A percentile compares a stretch with the other conserved stretches of the same genome.
Conservation (phyloP, 352 stramenopile genomes). For the Pythium aquatile region DNA sequence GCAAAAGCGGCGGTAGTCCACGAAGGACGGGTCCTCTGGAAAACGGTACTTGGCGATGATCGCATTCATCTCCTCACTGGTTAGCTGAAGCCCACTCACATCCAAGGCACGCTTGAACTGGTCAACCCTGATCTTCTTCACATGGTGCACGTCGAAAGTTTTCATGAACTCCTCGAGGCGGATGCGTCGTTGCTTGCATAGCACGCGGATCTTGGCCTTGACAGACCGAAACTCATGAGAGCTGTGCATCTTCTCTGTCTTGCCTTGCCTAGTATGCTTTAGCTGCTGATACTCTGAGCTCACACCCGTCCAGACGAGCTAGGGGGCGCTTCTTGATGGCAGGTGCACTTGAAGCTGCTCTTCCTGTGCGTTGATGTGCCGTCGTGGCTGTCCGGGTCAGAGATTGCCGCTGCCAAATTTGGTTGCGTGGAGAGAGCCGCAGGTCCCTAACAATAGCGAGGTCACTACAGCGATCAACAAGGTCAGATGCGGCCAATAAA, state of each 20-base stretch:
- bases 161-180: slow-evolving; percentile 88
- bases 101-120: slow-evolving; percentile 83
- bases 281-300: neutral
- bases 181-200: slow-evolving; percentile 83
- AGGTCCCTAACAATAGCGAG: slow-evolving; percentile 12
- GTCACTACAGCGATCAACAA: neutral
- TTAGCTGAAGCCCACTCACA: slow-evolving; percentile 67
- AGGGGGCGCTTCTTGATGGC: too few species aligned
- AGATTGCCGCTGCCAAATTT: slow-evolving; percentile 4
- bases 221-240: slow-evolving; percentile 75
- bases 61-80: slow-evolving; percentile 44
- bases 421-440: neutral
- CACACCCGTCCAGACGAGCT: neutral
- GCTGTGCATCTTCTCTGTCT: slow-evolving; percentile 44
- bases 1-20: slow-evolving; percentile 82
- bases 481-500: slow-evolving; percentile 16
- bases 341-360: neutral
- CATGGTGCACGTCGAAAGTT: slow-evolving; percentile 80
- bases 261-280: neutral
- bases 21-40: slow-evolving; percentile 51
- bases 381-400: neutral
- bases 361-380: neutral
- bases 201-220: slow-evolving; percentile 73
- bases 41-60: slow-evolving; percentile 72
- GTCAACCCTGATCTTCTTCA: slow-evolving; percentile 81